phyloP scores from a whole-genome alignment of 495 filamentous ascomycete genomes.

The Penicillium egyptiacum region DNA sequence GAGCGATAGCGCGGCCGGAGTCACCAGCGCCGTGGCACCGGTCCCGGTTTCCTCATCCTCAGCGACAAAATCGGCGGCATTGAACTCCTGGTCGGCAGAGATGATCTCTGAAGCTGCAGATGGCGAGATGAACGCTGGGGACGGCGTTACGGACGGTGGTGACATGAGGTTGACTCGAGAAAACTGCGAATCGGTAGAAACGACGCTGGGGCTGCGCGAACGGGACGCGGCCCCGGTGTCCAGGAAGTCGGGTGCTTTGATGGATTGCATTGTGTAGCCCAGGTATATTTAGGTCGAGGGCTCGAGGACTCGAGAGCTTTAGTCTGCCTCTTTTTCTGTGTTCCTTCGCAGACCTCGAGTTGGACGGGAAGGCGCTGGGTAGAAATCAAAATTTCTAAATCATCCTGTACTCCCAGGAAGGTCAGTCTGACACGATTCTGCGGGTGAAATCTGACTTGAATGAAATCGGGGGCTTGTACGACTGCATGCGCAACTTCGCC shows the following conservation, averaged over 20 bases:
- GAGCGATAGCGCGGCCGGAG: conserved; percentile 69
- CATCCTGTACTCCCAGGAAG: conserved; percentile 30
- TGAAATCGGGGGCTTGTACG: conserved; percentile 18
- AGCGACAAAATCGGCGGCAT: conserved; percentile 63
- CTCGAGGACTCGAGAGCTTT: conserved; percentile 1
- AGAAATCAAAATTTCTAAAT: conserved; percentile 33
- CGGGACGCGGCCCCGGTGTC: conserved; percentile 37
- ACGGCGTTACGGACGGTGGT: conserved; percentile 71
- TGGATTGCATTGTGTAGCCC: conserved; percentile 32
- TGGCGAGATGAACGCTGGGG: conserved; percentile 84
- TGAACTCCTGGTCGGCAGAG: conserved; percentile 78
- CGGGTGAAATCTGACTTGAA: conserved; percentile 17
- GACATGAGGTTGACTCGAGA: conserved; percentile 50
- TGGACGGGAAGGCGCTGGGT: conserved; percentile 22
- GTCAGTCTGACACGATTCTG: conserved; percentile 22
- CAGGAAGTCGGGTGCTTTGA: conserved; percentile 39
- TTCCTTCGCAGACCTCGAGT: conserved; percentile 19
- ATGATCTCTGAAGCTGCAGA: conserved; percentile 91
- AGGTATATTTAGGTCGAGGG: conserved; percentile 9
- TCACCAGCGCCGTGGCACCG: conserved; percentile 61
- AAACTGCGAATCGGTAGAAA: conserved; percentile 45
- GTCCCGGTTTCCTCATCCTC: conserved; percentile 62
- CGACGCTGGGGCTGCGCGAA: conserved; percentile 45
- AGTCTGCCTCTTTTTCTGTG: conserved; percentile 10
- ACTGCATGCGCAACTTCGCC: conserved; percentile 16